Evolutionary conservation across 768 basidiomycete species (phyloP).

Genomic region (Dacryopinax primogenitus): DNA sequence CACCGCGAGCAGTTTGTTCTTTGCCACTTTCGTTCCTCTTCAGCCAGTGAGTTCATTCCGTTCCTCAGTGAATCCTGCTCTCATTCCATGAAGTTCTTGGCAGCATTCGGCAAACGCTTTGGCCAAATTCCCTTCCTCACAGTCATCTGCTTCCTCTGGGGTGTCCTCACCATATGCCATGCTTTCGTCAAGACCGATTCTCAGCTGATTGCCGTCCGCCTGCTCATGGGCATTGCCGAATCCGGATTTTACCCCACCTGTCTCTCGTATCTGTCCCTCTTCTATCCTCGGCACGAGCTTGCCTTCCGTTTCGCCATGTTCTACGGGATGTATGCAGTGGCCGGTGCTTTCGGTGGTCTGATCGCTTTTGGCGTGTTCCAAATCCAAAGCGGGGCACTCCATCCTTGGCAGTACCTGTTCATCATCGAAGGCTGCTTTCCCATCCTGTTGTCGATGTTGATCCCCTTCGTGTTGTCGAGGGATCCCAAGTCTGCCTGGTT

Average conservation of each 20-base stretch:
- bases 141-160: not conserved
- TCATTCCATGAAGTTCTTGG: not conserved
- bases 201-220: not conserved
- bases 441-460: not conserved
- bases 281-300: not conserved
- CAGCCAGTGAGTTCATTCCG: not conserved
- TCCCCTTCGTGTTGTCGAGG: not conserved
- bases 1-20: conserved; percentile 14
- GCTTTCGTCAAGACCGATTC: not conserved
- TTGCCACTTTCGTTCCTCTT: conserved; percentile 11
- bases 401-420: not conserved
- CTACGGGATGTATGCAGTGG: not conserved
- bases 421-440: not conserved
- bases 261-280: not conserved
- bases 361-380: not conserved
- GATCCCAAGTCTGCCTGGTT: not conserved
- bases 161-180: not conserved
- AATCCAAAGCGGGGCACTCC: not conserved
- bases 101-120: not conserved
- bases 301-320: not conserved
- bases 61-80: not conserved
- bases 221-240: not conserved
- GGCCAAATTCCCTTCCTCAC: not conserved
- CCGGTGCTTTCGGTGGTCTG: not conserved
- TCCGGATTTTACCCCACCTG: not conserved